Evolutionary conservation across 1,284 basidiomycete species (phyloP).

Genomic region (Spongiforma sp.): DNA sequence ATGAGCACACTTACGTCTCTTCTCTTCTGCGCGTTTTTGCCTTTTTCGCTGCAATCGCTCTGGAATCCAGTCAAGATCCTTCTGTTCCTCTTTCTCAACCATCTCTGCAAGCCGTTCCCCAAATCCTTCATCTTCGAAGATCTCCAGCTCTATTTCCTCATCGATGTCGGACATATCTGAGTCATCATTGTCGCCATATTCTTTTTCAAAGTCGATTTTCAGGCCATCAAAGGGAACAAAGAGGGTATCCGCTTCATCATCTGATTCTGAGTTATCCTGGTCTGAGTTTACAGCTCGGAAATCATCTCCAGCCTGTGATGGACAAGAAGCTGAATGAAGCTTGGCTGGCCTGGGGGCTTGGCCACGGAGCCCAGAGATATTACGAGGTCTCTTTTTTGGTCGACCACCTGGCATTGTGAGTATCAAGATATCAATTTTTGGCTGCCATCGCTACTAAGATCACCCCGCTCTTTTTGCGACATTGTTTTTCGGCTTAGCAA

Average conservation of each 20-base stretch:
- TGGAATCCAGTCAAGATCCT: too few species aligned
- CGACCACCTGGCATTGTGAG: neutral
- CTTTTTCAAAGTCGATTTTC: conserved; percentile 1
- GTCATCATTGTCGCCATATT: neutral
- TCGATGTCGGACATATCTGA: neutral
- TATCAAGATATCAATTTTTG: too few species aligned
- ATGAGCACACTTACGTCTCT: too few species aligned
- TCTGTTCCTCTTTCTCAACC: too few species aligned
- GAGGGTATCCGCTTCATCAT: neutral
- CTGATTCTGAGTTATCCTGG: neutral
- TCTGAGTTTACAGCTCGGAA: neutral
- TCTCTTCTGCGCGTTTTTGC: too few species aligned
- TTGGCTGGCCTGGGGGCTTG: neutral
- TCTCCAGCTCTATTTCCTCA: neutral
- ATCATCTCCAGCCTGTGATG: neutral
- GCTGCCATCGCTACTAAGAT: too few species aligned
- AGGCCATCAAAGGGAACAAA: neutral
- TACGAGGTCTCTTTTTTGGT: conserved; percentile 2
- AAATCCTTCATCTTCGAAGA: neutral
- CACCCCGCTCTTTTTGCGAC: neutral
- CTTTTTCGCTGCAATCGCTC: too few species aligned
- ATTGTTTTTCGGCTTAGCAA: conserved; percentile 1
- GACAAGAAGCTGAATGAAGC: too few species aligned
- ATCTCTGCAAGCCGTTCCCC: too few species aligned
- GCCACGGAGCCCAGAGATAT: conserved; percentile 4